Percentiles rank a stretch among this genome's conserved stretches.
These are phyloP conservation scores for Gastrolobium bilobum DNA, from an alignment of 306 rosid species.

Conservation along the genomic window DNA sequence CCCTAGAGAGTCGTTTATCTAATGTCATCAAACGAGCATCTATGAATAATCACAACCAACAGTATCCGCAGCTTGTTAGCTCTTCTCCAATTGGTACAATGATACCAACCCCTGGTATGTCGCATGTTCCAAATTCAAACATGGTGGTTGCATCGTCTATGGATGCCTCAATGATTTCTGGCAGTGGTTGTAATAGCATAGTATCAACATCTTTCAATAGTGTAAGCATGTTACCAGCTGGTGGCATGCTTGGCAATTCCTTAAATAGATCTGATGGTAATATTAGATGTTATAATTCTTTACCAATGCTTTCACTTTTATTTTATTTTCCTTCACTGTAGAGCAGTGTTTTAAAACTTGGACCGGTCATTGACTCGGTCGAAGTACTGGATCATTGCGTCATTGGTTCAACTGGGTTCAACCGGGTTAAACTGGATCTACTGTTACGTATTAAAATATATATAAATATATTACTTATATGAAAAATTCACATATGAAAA, in stretches of 20 bases:
- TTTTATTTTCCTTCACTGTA: constrained; percentile 47
- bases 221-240: constrained; percentile 72
- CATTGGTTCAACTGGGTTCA: too few relatives aligned
- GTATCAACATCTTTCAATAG: constrained; percentile 66
- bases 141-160: constrained; percentile 69
- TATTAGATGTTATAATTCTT: constrained; percentile 33
- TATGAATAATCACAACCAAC: constrained; percentile 67
- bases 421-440: too few relatives aligned
- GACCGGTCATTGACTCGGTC: too few relatives aligned
- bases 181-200: constrained; percentile 63
- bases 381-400: too few relatives aligned
- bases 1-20: constrained; percentile 79
- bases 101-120: constrained; percentile 98
- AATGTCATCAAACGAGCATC: constrained; percentile 53
- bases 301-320: not conserved
- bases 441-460: too few relatives aligned
- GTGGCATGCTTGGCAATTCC: constrained; percentile 67
- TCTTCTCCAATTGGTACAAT: constrained; percentile 78
- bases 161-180: constrained; percentile 68
- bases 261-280: constrained; percentile 81
- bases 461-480: too few relatives aligned
- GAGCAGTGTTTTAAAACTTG: too few relatives aligned
- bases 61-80: constrained; percentile 70
- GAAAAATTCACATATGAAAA: too few relatives aligned
- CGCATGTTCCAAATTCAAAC: constrained; percentile 77